Evolutionary conservation across 371 early-diverging fungal species (phyloP).

Genomic region (Mucor racemosus): DNA sequence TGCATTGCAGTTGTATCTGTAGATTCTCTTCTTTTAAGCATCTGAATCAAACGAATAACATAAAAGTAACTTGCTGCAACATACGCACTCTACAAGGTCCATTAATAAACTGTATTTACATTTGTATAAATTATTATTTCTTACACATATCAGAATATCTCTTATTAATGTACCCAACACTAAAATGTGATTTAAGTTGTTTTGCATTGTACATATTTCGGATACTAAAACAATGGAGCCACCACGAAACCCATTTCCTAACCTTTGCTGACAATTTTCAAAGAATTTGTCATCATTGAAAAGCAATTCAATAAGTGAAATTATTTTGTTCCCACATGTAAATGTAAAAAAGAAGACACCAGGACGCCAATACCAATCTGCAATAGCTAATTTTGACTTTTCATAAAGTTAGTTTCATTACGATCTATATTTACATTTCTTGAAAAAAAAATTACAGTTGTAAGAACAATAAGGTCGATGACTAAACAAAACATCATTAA

Average conservation of each 20-base stretch:
- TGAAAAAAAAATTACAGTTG: conserved; percentile 25
- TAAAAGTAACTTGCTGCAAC: conserved; percentile 17
- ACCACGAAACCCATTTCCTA: background rate
- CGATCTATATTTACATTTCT: conserved; percentile 1
- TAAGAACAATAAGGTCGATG: conserved; percentile 23
- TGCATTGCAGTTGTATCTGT: conserved; percentile 13
- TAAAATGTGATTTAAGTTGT: conserved; percentile 9
- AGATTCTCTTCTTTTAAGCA: conserved; percentile 5
- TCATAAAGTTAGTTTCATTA: background rate
- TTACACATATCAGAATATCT: conserved; percentile 23
- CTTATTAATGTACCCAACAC: conserved; percentile 8
- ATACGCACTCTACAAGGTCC: conserved; percentile 15
- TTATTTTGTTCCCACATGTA: conserved; percentile 14
- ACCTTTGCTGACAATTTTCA: conserved; percentile 15
- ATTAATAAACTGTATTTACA: background rate
- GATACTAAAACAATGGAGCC: conserved; percentile 9
- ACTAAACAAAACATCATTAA: conserved; percentile 29
- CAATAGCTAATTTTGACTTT: conserved; percentile 27
- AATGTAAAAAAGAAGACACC: conserved; percentile 29
- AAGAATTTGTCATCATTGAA: conserved; percentile 7
- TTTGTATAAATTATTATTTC: background rate
- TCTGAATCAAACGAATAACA: conserved; percentile 10
- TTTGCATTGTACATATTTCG: conserved; percentile 19
- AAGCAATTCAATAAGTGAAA: conserved; percentile 8
- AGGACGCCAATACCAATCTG: conserved; percentile 34